These are phyloP conservation scores for Phytophthora pistaciae DNA, from an alignment of 352 stramenopile species.

Conservation along the genomic window DNA sequence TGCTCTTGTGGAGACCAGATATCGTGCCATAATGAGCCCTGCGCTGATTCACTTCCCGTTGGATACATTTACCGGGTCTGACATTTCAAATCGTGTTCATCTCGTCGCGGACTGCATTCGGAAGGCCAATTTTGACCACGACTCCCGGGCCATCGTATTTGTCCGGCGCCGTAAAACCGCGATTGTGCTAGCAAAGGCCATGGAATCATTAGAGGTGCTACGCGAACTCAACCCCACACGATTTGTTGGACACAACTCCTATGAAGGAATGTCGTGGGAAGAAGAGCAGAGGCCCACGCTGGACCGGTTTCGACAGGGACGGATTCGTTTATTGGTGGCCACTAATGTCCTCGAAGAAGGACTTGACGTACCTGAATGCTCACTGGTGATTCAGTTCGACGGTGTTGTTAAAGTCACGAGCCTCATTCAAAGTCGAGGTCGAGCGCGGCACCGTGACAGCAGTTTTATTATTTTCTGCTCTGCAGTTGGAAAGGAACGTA, in stretches of 20 bases:
- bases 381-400: conserved; percentile 82
- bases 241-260: conserved; percentile 86
- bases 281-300: conserved; percentile 80
- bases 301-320: conserved; percentile 68
- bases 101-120: conserved; percentile 58
- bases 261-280: conserved; percentile 85
- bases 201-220: conserved; percentile 66
- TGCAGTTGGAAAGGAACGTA: conserved; percentile 42
- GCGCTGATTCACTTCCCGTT: conserved; percentile 40
- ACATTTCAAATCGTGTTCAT: conserved; percentile 69
- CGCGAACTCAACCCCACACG: conserved; percentile 70
- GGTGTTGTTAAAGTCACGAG: conserved; percentile 75
- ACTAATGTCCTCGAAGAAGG: conserved; percentile 87
- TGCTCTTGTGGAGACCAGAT: conserved; percentile 39
- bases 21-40: conserved; percentile 41
- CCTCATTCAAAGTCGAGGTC: conserved; percentile 81
- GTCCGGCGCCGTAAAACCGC: conserved; percentile 75
- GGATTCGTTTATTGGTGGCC: conserved; percentile 76
- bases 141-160: conserved; percentile 84
- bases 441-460: conserved; percentile 63
- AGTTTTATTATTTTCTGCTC: conserved; percentile 80
- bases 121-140: conserved; percentile 52
- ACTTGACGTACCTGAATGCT: conserved; percentile 81
- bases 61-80: conserved; percentile 29
- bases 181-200: conserved; percentile 68